Conservation (phyloP, 1,284 basidiomycete species). For the Trametes hirsuta region DNA sequence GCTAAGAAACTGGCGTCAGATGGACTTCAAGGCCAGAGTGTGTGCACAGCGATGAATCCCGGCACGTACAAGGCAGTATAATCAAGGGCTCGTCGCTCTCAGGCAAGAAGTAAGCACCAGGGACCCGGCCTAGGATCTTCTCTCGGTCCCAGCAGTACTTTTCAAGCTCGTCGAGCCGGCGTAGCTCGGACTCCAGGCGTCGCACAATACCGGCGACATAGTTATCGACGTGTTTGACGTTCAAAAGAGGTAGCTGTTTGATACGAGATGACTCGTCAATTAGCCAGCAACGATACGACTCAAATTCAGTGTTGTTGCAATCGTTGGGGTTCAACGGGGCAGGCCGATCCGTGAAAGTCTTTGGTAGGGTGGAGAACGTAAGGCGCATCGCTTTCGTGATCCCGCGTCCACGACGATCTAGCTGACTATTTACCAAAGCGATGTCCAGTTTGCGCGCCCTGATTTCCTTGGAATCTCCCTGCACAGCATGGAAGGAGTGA, state of each 20-base stretch:
- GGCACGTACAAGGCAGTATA: not conserved
- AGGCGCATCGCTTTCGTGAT: not conserved
- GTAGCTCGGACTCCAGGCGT: not conserved
- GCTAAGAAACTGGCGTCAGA: not conserved
- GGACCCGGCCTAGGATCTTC: not conserved
- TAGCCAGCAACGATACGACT: not conserved
- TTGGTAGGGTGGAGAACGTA: not conserved
- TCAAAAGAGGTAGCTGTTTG: not conserved
- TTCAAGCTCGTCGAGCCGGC: not conserved
- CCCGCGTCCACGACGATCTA: not conserved
- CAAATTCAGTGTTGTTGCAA: not conserved
- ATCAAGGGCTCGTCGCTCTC: not conserved
- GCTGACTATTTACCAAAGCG: not conserved
- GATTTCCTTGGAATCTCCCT: too few relatives aligned
- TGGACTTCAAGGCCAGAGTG: too few relatives aligned
- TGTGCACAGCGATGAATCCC: not conserved
- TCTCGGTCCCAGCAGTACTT: not conserved
- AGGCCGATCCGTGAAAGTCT: not conserved
- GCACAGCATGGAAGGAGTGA: too few relatives aligned
- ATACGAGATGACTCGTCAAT: not conserved
- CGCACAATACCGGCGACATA: not conserved
- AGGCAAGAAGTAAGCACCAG: not conserved
- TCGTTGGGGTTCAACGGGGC: not conserved
- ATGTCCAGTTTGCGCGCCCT: too few relatives aligned
- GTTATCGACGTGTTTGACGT: not conserved